Conservation (phyloP, 108 stramenopile species). For the Mediolabrus comicus region DNA sequence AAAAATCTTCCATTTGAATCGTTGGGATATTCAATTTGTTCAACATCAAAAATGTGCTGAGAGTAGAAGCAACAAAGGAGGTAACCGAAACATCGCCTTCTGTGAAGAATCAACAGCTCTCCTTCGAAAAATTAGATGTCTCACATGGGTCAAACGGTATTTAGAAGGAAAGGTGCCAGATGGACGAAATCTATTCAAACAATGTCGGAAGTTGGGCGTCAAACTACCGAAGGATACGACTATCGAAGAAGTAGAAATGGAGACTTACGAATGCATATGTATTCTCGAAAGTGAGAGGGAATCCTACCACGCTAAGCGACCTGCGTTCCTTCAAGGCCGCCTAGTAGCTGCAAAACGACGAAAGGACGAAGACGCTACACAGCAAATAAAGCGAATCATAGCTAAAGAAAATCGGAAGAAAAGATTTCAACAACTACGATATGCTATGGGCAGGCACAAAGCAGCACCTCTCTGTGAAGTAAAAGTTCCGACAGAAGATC, state of each 20-base stretch:
- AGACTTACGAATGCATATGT: background rate
- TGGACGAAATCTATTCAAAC: background rate
- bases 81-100: background rate
- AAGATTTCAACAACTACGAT: background rate
- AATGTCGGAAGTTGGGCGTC: background rate
- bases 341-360: background rate
- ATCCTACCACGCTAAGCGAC: background rate
- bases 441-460: background rate
- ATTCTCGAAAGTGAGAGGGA: background rate
- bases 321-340: too few species aligned
- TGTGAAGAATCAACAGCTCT: background rate
- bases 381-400: background rate
- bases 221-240: background rate
- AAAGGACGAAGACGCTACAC: background rate
- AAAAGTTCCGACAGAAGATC: background rate
- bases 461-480: background rate
- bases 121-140: background rate
- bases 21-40: background rate
- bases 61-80: background rate
- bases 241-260: background rate
- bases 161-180: slow-evolving; percentile 10
- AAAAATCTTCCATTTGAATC: background rate
- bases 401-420: background rate
- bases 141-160: background rate
- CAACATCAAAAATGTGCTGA: background rate